Percentiles rank a stretch among this genome's conserved stretches.
Conservation (phyloP, 1,284 basidiomycete genomes). For the Trichosporon faecale region DNA sequence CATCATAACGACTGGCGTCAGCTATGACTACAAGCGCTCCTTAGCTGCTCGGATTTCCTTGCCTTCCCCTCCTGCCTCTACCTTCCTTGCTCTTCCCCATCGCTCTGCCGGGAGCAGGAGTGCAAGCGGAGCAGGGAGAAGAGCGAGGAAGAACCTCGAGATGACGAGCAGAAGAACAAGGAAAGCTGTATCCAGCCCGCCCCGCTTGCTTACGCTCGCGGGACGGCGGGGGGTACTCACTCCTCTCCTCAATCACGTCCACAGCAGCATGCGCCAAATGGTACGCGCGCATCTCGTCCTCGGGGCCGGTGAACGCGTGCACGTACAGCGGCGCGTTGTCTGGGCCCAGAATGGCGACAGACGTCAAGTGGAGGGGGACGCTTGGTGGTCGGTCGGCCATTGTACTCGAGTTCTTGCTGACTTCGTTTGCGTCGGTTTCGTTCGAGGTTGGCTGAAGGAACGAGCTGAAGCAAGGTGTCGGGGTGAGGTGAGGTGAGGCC, state of each 20-base stretch:
- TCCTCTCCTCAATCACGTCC: constrained; percentile 51
- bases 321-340: constrained; percentile 49
- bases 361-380: constrained; percentile 48
- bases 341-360: constrained; percentile 48
- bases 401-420: too few species aligned
- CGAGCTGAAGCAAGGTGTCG: too few species aligned
- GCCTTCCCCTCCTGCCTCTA: too few species aligned
- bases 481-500: too few species aligned
- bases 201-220: background rate
- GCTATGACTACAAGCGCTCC: background rate
- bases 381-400: constrained; percentile 29
- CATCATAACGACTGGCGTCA: constrained; percentile 45
- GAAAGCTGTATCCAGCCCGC: too few species aligned
- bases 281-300: constrained; percentile 49
- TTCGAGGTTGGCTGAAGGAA: too few species aligned
- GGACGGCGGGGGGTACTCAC: constrained; percentile 31
- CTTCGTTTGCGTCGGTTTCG: background rate
- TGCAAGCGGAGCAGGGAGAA: too few species aligned
- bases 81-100: too few species aligned
- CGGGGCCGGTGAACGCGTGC: constrained; percentile 45
- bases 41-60: too few species aligned
- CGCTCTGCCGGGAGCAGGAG: too few species aligned
- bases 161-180: too few species aligned
- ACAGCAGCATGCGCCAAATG: constrained; percentile 51
- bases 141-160: too few species aligned